phyloP scores from a whole-genome alignment of 768 basidiomycete genomes.

The Coprinopsis sp. region DNA sequence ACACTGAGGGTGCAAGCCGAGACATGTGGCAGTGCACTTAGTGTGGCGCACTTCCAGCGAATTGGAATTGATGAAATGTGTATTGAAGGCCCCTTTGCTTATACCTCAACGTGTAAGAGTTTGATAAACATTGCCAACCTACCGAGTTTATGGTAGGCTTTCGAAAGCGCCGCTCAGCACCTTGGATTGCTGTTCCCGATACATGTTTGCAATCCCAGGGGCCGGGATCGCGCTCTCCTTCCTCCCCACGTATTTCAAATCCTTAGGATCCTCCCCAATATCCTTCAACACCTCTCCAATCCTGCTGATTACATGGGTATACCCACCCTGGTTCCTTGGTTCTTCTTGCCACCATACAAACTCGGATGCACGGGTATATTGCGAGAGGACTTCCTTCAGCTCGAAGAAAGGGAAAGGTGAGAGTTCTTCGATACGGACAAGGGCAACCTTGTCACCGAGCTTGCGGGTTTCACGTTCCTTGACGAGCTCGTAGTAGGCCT shows the following conservation, averaged over 20 bases:
- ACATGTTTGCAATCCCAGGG: slow-evolving; percentile 68
- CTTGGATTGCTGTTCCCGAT: slow-evolving; percentile 58
- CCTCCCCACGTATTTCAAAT: slow-evolving; percentile 59
- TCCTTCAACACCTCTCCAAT: slow-evolving; percentile 47
- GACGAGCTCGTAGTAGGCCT: slow-evolving; percentile 83
- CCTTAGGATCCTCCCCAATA: slow-evolving; percentile 22
- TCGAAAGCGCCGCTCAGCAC: slow-evolving; percentile 59
- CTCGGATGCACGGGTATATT: slow-evolving; percentile 40
- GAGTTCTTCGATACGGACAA: slow-evolving; percentile 81
- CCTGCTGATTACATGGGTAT: slow-evolving; percentile 57
- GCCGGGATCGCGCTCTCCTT: slow-evolving; percentile 71
- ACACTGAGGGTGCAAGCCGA: no score
- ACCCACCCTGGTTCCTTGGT: slow-evolving; percentile 84
- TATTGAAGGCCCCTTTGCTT: no score
- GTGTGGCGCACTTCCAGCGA: no score
- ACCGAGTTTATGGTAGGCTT: no score
- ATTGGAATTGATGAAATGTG: no score
- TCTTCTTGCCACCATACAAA: slow-evolving; percentile 82
- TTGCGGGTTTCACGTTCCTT: slow-evolving; percentile 54
- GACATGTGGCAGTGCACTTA: no score
- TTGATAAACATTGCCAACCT: no score
- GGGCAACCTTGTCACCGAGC: slow-evolving; percentile 49
- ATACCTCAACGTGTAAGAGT: no score
- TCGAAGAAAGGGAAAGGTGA: slow-evolving; percentile 79
- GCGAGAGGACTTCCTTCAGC: slow-evolving; percentile 40